Base-by-base conservation (phyloP, 306 rosid genomes). In the Prunus kanzakura region DNA sequence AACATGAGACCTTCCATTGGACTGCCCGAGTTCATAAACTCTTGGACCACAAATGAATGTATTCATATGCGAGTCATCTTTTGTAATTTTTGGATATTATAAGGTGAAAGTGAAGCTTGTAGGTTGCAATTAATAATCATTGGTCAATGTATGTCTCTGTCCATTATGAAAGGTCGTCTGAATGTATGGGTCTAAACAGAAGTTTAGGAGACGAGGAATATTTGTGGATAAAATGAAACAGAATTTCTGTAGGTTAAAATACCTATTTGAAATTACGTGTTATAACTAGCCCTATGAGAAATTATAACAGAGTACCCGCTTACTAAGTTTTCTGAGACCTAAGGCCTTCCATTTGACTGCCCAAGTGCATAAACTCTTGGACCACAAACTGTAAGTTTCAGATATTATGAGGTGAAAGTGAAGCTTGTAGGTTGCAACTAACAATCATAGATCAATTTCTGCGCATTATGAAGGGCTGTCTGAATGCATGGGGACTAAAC, bases 391-490 rank as follows among this genome's bases (percentile, higher is more conserved):
- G 43, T 13, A 38, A 2, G 14, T 55, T 54, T 32, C 51, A 35
- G 64, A 71, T 71, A 55, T 54, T n/a, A 54, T 32, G 38, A 71
- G 20, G 50, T 54, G 23, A 54, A 54, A 70, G 30, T 71, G 75
- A 71, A 32, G 75, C 32, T 30, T 32, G 32, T 55, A 3, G 75
- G 22, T 72, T 38, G 52, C 54, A 14, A 55, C n/a, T 32, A 55
- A 55, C 64, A 57, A 22, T 38, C 14, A 56, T 38, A 4, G 65
- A 55, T 30, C 19, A 38, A 5, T 56, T 11, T 2, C 51, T 19
- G 2, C 35, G 6, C 62, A 54, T 25, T 30, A 13, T 11, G 52
- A n/a, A 71, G 29, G 51, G 13, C 20, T 20, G 8, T 32, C 19
- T 54, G 50, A 71, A 11, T 54, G 23, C 46, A 52, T 6, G 27